Percentiles rank a stretch among this genome's conserved stretches.
phyloP scores from a whole-genome alignment of 768 basidiomycete species.

The Amanita pseudoporphyria region DNA sequence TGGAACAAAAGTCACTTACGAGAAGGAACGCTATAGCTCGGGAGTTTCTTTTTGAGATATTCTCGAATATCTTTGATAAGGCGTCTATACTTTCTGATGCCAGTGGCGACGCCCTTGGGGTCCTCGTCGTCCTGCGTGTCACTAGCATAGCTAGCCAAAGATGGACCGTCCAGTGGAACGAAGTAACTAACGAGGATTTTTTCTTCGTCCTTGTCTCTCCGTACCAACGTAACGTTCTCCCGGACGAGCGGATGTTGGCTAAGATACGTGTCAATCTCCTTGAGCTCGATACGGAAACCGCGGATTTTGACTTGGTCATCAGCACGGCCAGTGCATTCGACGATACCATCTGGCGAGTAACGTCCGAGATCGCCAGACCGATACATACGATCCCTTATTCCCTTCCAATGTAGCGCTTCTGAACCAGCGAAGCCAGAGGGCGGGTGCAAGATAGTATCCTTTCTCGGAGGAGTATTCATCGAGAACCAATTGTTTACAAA shows the following conservation, averaged over 20 bases:
- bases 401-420: conserved; percentile 84
- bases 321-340: conserved; percentile 94
- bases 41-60: conserved; percentile 93
- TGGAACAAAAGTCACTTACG: conserved; percentile 37
- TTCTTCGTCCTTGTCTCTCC: conserved; percentile 98
- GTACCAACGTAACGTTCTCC: conserved; percentile 96
- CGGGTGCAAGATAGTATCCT: conserved; percentile 68
- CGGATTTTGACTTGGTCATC: conserved; percentile 99
- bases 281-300: conserved; percentile 96
- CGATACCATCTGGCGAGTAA: conserved; percentile 84
- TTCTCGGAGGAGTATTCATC: conserved; percentile 32
- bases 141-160: conserved; percentile 59
- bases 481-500: conserved; percentile 95
- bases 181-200: conserved; percentile 98
- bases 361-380: conserved; percentile 94
- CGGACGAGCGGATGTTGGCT: conserved; percentile 87
- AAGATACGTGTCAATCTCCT: conserved; percentile 95
- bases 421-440: conserved; percentile 45
- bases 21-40: conserved; percentile 88
- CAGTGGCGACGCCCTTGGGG: conserved; percentile 53
- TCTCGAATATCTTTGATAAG: conserved; percentile 93
- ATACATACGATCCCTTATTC: conserved; percentile 96
- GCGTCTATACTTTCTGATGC: conserved; percentile 75
- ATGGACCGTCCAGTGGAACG: conserved; percentile 71
- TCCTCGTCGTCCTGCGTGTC: conserved; percentile 51